Percentiles rank a stretch among this genome's conserved stretches.
These are phyloP conservation scores for Picochlorum sp. DNA, from an alignment of 139 green algal species.

Conservation along the genomic window DNA sequence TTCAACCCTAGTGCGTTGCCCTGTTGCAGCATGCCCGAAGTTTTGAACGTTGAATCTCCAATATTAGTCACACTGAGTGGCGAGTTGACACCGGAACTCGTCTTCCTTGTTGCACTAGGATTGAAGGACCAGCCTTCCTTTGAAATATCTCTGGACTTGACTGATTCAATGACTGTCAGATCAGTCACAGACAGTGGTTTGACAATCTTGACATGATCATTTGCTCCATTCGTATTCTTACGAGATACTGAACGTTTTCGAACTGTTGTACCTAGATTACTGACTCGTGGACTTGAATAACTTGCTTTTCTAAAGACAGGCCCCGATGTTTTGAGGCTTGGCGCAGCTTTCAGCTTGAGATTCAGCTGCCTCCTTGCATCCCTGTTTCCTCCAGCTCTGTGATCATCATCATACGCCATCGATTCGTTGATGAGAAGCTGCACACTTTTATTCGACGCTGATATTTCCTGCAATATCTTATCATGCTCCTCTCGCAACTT, in stretches of 20 bases:
- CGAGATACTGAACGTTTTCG: background rate
- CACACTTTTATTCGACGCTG: background rate
- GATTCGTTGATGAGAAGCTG: background rate
- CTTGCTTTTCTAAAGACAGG: no score
- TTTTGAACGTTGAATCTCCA: background rate
- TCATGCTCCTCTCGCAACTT: background rate
- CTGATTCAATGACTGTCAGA: background rate
- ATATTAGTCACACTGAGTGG: background rate
- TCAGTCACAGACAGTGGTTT: background rate
- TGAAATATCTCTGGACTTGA: background rate
- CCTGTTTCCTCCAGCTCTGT: background rate
- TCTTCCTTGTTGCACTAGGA: background rate
- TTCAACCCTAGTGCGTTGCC: no score
- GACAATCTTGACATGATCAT: background rate
- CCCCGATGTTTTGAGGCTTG: background rate
- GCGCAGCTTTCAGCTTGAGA: background rate
- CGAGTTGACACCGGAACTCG: background rate
- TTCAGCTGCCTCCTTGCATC: background rate
- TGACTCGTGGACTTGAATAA: no score
- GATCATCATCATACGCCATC: background rate
- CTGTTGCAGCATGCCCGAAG: no score
- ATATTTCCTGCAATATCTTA: background rate
- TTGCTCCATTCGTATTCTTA: background rate
- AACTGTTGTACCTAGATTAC: background rate
- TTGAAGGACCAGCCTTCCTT: background rate